These are phyloP conservation scores for Amanita rubescens DNA, from an alignment of 768 basidiomycete genomes.

Conservation along the genomic window DNA sequence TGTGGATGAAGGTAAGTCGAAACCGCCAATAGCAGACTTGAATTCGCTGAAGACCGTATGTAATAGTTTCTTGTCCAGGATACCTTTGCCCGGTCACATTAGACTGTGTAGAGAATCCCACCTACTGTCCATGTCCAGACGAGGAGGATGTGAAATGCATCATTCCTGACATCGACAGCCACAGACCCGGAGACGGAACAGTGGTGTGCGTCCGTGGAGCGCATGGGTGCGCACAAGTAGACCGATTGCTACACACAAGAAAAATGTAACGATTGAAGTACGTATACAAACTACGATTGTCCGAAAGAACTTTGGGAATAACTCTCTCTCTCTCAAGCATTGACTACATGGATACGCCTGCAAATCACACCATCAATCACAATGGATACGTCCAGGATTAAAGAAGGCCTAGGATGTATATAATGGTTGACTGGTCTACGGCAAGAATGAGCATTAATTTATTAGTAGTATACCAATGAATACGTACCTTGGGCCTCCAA, in stretches of 20 bases:
- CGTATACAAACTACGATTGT: too few relatives aligned
- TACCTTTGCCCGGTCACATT: conserved; percentile 75
- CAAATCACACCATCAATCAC: neutral
- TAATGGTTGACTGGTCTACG: conserved; percentile 1
- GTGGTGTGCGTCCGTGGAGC: conserved; percentile 65
- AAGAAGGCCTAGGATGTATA: neutral
- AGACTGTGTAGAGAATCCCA: conserved; percentile 53
- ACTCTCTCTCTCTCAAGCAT: neutral
- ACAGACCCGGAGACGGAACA: conserved; percentile 37
- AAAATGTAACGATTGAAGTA: conserved; percentile 20
- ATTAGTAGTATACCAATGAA: neutral
- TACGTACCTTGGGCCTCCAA: conserved; percentile 14
- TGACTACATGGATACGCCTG: neutral
- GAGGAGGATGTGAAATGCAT: conserved; percentile 71
- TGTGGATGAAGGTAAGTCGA: conserved; percentile 47
- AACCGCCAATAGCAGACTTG: conserved; percentile 12
- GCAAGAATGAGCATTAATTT: neutral
- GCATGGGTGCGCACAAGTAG: conserved; percentile 55
- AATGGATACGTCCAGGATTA: too few relatives aligned
- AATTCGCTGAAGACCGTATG: neutral
- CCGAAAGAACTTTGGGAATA: neutral
- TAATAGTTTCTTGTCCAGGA: conserved; percentile 57
- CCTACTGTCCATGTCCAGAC: conserved; percentile 76
- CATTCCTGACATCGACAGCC: conserved; percentile 53
- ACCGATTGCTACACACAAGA: conserved; percentile 40